Evolutionary conservation across 768 basidiomycete species (phyloP).

Genomic region (Trametes villosa): DNA sequence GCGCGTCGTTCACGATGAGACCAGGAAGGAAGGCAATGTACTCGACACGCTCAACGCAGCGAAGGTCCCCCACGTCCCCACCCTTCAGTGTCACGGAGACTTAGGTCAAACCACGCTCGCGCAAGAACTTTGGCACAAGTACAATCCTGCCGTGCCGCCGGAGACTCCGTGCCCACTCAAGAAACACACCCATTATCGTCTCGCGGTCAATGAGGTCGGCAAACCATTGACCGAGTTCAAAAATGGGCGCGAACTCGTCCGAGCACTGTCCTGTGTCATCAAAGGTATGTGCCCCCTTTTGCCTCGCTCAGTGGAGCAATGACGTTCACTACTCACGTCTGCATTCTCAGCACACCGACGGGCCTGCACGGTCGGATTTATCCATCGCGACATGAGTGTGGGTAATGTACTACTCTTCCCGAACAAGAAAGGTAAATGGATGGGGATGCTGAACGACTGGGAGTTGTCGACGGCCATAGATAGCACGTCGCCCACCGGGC

Average conservation of each 20-base stretch:
- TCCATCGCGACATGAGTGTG: constrained; percentile 18
- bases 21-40: constrained; percentile 7
- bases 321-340: not conserved
- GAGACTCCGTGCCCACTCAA: too few species aligned
- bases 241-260: not conserved
- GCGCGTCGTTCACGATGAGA: not conserved
- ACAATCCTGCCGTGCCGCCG: not conserved
- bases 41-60: not conserved
- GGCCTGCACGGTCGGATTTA: constrained; percentile 1
- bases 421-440: not conserved
- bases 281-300: not conserved
- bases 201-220: constrained; percentile 20
- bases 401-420: constrained; percentile 10
- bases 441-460: constrained; percentile 11
- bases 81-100: constrained; percentile 8
- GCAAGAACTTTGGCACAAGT: not conserved
- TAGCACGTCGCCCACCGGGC: not conserved
- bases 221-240: constrained; percentile 7
- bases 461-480: constrained; percentile 4
- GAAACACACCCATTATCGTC: constrained; percentile 19
- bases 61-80: not conserved
- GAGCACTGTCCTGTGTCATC: not conserved
- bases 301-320: not conserved
- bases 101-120: not conserved
- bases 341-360: constrained; percentile 3